Conservation (phyloP, 2,329 filamentous ascomycete species). For the Stachybotrys chartarum region DNA sequence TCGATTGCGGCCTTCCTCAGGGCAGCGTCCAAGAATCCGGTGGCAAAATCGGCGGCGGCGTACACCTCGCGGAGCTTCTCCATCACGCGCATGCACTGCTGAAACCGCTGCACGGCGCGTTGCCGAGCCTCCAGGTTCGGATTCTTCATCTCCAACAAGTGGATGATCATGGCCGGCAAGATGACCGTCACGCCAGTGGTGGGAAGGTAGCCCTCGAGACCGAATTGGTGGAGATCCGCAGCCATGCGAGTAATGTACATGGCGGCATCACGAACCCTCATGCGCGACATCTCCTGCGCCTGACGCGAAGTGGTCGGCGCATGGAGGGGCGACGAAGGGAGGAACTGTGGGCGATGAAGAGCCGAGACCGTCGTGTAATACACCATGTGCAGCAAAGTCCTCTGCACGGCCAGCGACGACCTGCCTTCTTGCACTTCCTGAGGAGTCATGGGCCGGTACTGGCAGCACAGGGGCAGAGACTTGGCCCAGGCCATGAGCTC, state of each 20-base stretch:
- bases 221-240: conserved; percentile 63
- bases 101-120: conserved; percentile 72
- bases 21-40: conserved; percentile 85
- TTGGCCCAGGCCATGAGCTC: conserved; percentile 74
- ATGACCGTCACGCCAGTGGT: conserved; percentile 89
- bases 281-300: conserved; percentile 73
- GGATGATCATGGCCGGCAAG: conserved; percentile 87
- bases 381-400: conserved; percentile 86
- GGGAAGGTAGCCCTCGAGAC: conserved; percentile 72
- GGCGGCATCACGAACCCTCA: conserved; percentile 76
- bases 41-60: conserved; percentile 91
- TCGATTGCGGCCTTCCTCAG: conserved; percentile 81
- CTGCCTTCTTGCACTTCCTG: conserved; percentile 53
- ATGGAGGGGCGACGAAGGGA: conserved; percentile 60
- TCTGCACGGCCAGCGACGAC: conserved; percentile 59
- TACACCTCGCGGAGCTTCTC: conserved; percentile 83
- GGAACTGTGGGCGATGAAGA: conserved; percentile 82
- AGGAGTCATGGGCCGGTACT: conserved; percentile 52
- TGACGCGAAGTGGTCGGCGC: conserved; percentile 52
- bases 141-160: conserved; percentile 86
- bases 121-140: conserved; percentile 64
- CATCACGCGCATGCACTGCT: conserved; percentile 88
- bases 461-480: conserved; percentile 63
- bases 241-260: conserved; percentile 81
- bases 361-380: conserved; percentile 90